Evolutionary conservation across 306 rosid genomes (phyloP).

Genomic region (Cicer judaicum): DNA sequence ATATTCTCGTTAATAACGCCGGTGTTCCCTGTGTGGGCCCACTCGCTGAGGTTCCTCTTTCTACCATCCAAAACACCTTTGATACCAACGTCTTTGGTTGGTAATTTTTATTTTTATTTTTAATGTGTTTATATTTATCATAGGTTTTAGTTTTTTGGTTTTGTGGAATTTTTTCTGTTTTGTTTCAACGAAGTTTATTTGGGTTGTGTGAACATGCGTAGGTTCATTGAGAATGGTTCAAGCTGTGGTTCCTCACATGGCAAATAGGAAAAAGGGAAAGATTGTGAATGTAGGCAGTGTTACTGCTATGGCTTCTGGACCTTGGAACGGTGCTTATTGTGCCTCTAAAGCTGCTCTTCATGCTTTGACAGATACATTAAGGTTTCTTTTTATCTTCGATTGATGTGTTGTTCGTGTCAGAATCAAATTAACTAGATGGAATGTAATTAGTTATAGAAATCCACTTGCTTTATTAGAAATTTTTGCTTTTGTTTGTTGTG

Average conservation of each 20-base stretch:
- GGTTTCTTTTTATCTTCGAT: conserved; percentile 50
- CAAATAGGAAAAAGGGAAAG: conserved; percentile 69
- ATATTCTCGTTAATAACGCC: conserved; percentile 82
- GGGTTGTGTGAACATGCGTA: conserved; percentile 31
- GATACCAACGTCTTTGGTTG: conserved; percentile 79
- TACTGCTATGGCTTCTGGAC: conserved; percentile 71
- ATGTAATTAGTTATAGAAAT: conserved; percentile 1
- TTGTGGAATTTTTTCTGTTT: neutral
- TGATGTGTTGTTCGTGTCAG: conserved; percentile 17
- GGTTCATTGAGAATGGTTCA: conserved; percentile 90
- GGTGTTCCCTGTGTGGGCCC: conserved; percentile 84
- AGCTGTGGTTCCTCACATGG: conserved; percentile 91
- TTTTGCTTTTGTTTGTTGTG: neutral
- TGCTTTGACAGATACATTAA: conserved; percentile 72
- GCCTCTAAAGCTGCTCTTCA: conserved; percentile 91
- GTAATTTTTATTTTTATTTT: neutral
- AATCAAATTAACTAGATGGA: conserved; percentile 1
- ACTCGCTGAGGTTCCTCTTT: conserved; percentile 74
- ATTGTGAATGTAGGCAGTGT: conserved; percentile 83
- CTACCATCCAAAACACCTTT: conserved; percentile 61
- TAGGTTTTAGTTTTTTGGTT: neutral
- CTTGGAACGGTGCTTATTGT: conserved; percentile 79
- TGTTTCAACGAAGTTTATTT: neutral
- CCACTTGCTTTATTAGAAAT: neutral
- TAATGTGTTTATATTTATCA: neutral